These are phyloP conservation scores for Tubosaeta brunneosetosa DNA, from an alignment of 768 basidiomycete genomes.

Conservation along the genomic window DNA sequence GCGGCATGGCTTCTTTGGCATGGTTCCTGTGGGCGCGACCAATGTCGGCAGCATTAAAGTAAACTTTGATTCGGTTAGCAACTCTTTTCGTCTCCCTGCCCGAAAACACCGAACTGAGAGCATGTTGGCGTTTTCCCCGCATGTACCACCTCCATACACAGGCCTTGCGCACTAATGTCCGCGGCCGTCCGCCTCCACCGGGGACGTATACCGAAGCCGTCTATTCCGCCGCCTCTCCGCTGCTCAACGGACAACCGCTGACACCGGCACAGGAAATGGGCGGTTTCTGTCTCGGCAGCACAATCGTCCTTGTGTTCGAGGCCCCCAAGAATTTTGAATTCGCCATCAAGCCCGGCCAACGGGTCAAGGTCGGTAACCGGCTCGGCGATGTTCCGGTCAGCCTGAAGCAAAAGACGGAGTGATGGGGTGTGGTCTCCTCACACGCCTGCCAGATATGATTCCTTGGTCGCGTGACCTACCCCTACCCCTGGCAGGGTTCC, in stretches of 20 bases:
- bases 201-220: conserved; percentile 92
- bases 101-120: not conserved
- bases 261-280: conserved; percentile 93
- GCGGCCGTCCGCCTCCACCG: conserved; percentile 62
- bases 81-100: not conserved
- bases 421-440: not conserved
- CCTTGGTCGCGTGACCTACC: not conserved
- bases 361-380: conserved; percentile 80
- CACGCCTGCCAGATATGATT: not conserved
- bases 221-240: conserved; percentile 76
- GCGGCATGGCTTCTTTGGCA: conserved; percentile 93
- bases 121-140: not conserved
- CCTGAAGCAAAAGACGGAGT: conserved; percentile 32
- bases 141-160: not conserved
- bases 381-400: conserved; percentile 52
- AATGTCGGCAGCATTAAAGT: conserved; percentile 96
- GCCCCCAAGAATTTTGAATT: conserved; percentile 85
- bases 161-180: conserved; percentile 87
- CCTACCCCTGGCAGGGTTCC: not conserved
- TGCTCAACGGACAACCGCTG: conserved; percentile 87
- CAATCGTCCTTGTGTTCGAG: conserved; percentile 95
- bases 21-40: conserved; percentile 97
- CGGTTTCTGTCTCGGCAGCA: conserved; percentile 92
- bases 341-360: conserved; percentile 67
- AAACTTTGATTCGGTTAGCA: conserved; percentile 81